Evolutionary conservation across 2,329 filamentous ascomycete species (phyloP), one percentile per base, ranked within the genome.

Genomic region (Corniculantispora saksenae): DNA sequence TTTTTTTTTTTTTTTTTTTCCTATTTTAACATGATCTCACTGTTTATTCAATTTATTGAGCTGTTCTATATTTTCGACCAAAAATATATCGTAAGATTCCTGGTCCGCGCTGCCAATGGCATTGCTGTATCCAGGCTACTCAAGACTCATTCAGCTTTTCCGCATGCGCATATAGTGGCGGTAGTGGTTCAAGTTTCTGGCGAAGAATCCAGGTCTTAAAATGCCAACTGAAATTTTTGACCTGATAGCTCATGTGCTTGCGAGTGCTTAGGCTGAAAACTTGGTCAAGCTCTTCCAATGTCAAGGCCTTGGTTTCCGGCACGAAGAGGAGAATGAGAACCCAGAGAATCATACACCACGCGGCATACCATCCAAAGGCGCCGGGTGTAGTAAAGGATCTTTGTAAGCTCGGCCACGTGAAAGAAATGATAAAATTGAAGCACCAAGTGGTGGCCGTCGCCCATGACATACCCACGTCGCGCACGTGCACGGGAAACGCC

Each of bases 251-350:
- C 38, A 54, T 32, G 17, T 82, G 81, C 56, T 77, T 79, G 61
- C 73, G 71, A 66, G 74, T 77, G 21, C 77, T 76, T 15, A 82
- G 77, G 8, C 76, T 75, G 55, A 83, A 84, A 38, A 83, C 79
- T 40, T 80, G 80, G 72, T 84, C 81, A 10, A 84, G 78, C 64
- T 84, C 82, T 66, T 84, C 82, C 0, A 84, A 75, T 0, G 81
- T 83, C 62, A 80, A 78, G 45, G 82, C 80, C 72, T 83, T 83
- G 2, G 82, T 84, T 72, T 84, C 82, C 0, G 81, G 82, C 0
- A 84, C 78, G 58, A 83, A 77, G 32, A 82, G 75, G 66, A 83
- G 83, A 3, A 29, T 29, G 12, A 38, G 10, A 8, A 40, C 32
- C 54, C 54, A 38, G 29, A 38, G 29, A 21, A 56, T 38, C n/a